Base-by-base conservation (phyloP, 495 filamentous ascomycete species). In the Xylaria bambusicola region DNA sequence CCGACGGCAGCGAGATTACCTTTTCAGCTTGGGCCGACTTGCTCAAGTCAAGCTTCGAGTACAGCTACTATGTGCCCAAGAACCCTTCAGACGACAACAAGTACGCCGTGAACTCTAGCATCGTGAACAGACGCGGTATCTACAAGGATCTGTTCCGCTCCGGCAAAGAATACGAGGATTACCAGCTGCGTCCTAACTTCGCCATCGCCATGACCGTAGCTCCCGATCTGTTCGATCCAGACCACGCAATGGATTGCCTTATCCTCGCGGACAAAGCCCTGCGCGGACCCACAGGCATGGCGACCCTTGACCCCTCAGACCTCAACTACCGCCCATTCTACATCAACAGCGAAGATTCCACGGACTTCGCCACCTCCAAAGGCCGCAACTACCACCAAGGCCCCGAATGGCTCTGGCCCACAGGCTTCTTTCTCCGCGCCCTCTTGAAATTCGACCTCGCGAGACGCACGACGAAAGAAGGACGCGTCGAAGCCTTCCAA, bases 371-470 rank as follows among this genome's bases (percentile, higher is more conserved):
- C 1, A 97, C 92, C 0, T 84, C 88, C 56, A 98, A 98, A 66
- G 95, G 95, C 13, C 80, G 95, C 17, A 97, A 97, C 69, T 99
- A 99, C 71, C 95, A 99, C 70, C 94, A 98, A 72, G 95, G 95
- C 1, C 95, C 95, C 0, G 95, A 99, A 73, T 99, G 95, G 95
- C 77, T 97, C n/a, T 99, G 95, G 95, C 95, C 92, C 1, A 91
- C 90, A 3, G 95, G 95, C 7, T 99, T 89, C 80, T 98, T 93
- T 78, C 79, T 97, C 15, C 83, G 95, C 35, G 95, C 95, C 1
- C 76, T 99, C 56, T 77, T 98, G 51, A 88, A 90, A 70, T 97
- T 98, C 67, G 93, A 97, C 72, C 78, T 97, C 40, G 80, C 82
- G 75, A 79, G 93, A 6, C 79, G 91, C 26, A 81, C 81, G 33